Conservation (phyloP, 306 rosid species). For the Vigna radiata region DNA sequence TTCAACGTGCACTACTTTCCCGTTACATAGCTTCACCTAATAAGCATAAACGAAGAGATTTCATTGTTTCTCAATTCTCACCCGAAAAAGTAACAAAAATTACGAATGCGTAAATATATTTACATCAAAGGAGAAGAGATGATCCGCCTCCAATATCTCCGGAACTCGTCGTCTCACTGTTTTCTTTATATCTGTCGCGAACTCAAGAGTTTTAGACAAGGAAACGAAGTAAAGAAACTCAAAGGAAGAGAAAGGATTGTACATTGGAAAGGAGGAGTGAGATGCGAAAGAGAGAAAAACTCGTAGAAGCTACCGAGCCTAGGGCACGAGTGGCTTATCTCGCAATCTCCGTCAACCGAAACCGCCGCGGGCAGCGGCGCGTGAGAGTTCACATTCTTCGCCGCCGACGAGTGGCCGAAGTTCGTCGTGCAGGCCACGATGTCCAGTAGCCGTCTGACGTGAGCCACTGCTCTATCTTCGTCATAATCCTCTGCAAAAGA, state of each 20-base stretch:
- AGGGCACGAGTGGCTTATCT: constrained; percentile 74
- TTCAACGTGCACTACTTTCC: constrained; percentile 86
- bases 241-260: constrained; percentile 24
- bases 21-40: constrained; percentile 89
- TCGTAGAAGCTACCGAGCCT: constrained; percentile 89
- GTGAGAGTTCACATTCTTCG: neutral
- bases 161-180: constrained; percentile 9
- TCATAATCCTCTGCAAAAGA: constrained; percentile 74
- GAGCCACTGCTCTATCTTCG: constrained; percentile 71
- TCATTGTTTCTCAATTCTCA: neutral
- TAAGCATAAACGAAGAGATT: constrained; percentile 18
- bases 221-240: neutral
- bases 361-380: constrained; percentile 28
- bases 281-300: constrained; percentile 90
- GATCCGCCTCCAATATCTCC: constrained; percentile 69
- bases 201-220: neutral
- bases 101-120: neutral
- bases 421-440: constrained; percentile 85
- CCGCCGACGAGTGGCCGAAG: constrained; percentile 62
- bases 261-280: constrained; percentile 90
- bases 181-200: neutral
- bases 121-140: constrained; percentile 87
- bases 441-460: constrained; percentile 81
- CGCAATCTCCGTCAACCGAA: constrained; percentile 60
- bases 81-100: neutral